These are phyloP conservation scores for Cercospora nicotianae DNA, from an alignment of 2,329 filamentous ascomycete species.

Conservation along the genomic window DNA sequence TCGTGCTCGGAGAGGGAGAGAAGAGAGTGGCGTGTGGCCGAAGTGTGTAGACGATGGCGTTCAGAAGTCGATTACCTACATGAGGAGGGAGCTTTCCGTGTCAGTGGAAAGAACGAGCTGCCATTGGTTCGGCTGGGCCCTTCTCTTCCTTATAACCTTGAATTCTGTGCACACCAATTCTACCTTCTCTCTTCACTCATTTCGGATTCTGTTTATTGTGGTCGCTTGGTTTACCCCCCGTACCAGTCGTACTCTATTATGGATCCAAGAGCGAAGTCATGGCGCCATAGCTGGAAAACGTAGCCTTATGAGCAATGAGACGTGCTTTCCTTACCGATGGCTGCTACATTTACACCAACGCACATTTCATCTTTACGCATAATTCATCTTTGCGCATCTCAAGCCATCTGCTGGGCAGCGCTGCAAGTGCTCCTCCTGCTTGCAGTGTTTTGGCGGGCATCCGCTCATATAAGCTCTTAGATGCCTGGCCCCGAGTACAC, in stretches of 20 bases:
- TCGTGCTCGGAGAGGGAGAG: slow-evolving; percentile 15
- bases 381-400: neutral
- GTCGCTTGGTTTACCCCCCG: slow-evolving; percentile 47
- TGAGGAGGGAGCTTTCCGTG: slow-evolving; percentile 6
- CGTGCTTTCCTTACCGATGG: slow-evolving; percentile 66
- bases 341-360: slow-evolving; percentile 51
- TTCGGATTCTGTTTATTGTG: slow-evolving; percentile 66
- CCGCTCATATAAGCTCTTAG: neutral
- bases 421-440: neutral
- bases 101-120: too few species aligned
- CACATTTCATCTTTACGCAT: neutral
- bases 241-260: slow-evolving; percentile 61
- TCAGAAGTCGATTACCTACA: slow-evolving; percentile 8
- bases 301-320: slow-evolving; percentile 48
- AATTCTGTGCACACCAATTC: slow-evolving; percentile 20
- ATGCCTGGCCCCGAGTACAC: neutral
- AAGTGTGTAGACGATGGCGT: slow-evolving; percentile 9
- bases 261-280: slow-evolving; percentile 59
- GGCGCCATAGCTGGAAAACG: slow-evolving; percentile 64
- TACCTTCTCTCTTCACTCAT: slow-evolving; percentile 53
- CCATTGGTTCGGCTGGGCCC: slow-evolving; percentile 11
- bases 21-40: slow-evolving; percentile 18
- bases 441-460: neutral
- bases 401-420: neutral
- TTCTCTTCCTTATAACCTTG: slow-evolving; percentile 4